A percentile compares a stretch with the other conserved stretches of the same genome.
These are phyloP conservation scores for Ciborinia camelliae DNA, from an alignment of 2,329 filamentous ascomycete species.

Conservation along the genomic window DNA sequence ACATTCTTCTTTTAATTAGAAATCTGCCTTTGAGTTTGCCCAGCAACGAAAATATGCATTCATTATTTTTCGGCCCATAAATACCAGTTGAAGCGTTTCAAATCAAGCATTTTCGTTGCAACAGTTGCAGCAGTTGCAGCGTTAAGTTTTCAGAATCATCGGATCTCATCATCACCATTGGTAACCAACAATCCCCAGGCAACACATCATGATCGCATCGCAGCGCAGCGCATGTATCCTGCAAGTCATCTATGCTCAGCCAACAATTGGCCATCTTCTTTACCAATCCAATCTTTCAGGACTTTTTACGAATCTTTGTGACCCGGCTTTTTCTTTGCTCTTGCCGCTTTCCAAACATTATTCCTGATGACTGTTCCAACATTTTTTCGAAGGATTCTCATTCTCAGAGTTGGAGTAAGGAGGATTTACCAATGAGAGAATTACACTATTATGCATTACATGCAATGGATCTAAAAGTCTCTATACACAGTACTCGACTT, in stretches of 20 bases:
- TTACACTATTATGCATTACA: slow-evolving; percentile 5
- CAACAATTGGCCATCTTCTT: slow-evolving; percentile 9
- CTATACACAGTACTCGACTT: slow-evolving; percentile 6
- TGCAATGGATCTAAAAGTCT: slow-evolving; percentile 3
- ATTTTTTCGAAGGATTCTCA: slow-evolving; percentile 7
- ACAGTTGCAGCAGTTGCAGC: slow-evolving; percentile 5
- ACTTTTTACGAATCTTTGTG: background rate
- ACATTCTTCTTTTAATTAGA: slow-evolving; percentile 3
- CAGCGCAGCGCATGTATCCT: background rate
- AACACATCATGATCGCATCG: slow-evolving; percentile 11
- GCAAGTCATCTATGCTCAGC: slow-evolving; percentile 16
- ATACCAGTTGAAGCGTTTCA: slow-evolving; percentile 3
- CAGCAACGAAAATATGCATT: background rate
- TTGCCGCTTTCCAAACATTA: background rate
- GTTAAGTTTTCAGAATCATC: slow-evolving; percentile 10
- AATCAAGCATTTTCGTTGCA: background rate
- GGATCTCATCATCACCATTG: slow-evolving; percentile 15
- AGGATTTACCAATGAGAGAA: slow-evolving; percentile 2
- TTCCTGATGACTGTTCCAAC: slow-evolving; percentile 1
- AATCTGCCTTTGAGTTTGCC: background rate
- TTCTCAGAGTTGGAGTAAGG: background rate
- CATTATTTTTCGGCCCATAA: background rate
- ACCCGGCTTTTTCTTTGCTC: slow-evolving; percentile 11
- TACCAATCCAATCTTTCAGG: background rate
- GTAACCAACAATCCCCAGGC: slow-evolving; percentile 11